Base-by-base conservation (phyloP, 371 early-diverging fungal species). In the Haplosporangium sp. region DNA sequence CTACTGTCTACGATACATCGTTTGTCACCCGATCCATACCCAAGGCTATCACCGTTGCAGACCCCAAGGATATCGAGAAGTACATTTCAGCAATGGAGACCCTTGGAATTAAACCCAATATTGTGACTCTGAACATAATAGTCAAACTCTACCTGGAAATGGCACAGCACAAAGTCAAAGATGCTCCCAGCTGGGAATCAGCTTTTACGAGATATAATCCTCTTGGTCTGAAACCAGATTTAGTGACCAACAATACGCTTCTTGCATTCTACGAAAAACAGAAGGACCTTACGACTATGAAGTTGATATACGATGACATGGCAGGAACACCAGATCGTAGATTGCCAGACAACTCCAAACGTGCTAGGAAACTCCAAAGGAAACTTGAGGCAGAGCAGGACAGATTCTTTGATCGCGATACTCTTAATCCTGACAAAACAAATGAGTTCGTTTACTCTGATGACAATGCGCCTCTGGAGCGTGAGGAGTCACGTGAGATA, bases 231-330 rank as follows among this genome's bases (percentile, higher is more conserved):
- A 58, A 79, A 17, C 85, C 86, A 5, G 89, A 90, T 62, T 39
- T 84, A n/a, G 78, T 76, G 50, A 88, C 88, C 0, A 85, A 88
- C 76, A 87, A 86, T 67, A 84, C 86, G 0, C 64, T 90, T 0
- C 63, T 90, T 47, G 68, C 82, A 7, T 86, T 84, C 13, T 87
- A 87, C 67, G 79, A 82, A 45, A 84, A 81, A n/a, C 69, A 71
- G 9, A 68, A 61, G 39, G 81, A 85, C 15, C 67, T 81, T 27
- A 34, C 38, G 6, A 71, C 72, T 7, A 81, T 81, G 82, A 61
- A 53, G 19, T 62, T 6, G 38, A 81, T 81, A 19, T 81, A 81
- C 53, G 65, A 81, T 39, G 53, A 56, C 34, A 81, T 81, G 82
- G 72, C 65, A 1, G 67, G 71, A 3, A 45, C 34, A 40, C 67